phyloP scores from a whole-genome alignment of 768 basidiomycete species.

The Tricholoma matsutake region DNA sequence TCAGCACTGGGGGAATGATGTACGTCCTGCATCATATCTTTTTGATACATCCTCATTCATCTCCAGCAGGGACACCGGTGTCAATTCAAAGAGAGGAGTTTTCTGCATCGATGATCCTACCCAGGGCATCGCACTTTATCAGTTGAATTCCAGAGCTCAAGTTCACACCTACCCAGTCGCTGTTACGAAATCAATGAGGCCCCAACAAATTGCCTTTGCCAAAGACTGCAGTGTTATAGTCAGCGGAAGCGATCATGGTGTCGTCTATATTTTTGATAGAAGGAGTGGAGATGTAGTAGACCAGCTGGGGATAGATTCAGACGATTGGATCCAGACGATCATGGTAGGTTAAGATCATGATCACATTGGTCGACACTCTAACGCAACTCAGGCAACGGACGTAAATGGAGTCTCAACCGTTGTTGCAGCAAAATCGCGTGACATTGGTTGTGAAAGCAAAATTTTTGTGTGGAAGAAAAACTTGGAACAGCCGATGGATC shows the following conservation, averaged over 20 bases:
- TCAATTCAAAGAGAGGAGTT: slow-evolving; percentile 9
- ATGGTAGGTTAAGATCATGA: slow-evolving; percentile 10
- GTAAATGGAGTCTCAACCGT: too few species aligned
- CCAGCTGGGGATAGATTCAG: slow-evolving; percentile 5
- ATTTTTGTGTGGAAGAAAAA: too few species aligned
- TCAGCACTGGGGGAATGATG: slow-evolving; percentile 11
- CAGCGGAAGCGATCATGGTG: too few species aligned
- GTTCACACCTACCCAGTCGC: slow-evolving; percentile 11
- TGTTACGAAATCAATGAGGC: background rate
- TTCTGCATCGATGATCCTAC: too few species aligned
- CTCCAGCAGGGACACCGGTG: slow-evolving; percentile 8
- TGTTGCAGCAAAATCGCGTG: too few species aligned
- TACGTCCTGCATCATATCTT: slow-evolving; percentile 18
- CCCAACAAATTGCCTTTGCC: slow-evolving; percentile 9
- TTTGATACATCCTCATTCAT: background rate
- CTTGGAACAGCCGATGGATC: too few species aligned
- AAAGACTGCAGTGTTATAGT: slow-evolving; percentile 7
- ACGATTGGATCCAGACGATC: slow-evolving; percentile 17
- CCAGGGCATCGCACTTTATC: slow-evolving; percentile 14
- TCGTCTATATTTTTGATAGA: slow-evolving; percentile 18
- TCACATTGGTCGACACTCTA: too few species aligned
- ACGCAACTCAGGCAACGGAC: too few species aligned
- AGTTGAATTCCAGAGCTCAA: background rate
- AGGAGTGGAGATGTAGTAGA: slow-evolving; percentile 8
- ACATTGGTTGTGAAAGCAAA: too few species aligned